phyloP scores from a whole-genome alignment of 495 filamentous ascomycete species.

The Penicillium riverlandense region DNA sequence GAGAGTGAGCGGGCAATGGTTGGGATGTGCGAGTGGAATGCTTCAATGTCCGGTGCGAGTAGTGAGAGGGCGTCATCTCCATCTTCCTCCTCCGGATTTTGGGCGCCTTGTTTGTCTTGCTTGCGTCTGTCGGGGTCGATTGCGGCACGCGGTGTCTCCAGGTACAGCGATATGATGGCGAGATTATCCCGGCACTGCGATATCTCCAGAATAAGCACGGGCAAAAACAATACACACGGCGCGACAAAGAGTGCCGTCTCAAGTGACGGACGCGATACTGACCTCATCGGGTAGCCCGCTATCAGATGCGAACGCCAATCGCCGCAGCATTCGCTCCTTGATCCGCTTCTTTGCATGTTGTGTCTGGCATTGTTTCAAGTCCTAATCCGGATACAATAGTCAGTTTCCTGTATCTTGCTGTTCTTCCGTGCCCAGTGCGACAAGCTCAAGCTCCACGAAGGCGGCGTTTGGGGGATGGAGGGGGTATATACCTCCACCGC shows the following conservation, averaged over 20 bases:
- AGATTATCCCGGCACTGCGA: slow-evolving; percentile 28
- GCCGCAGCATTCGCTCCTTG: slow-evolving; percentile 24
- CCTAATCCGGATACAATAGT: slow-evolving; percentile 12
- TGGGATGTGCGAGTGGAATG: slow-evolving; percentile 30
- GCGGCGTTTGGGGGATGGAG: neutral
- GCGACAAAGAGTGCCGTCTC: neutral
- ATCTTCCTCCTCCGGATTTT: neutral
- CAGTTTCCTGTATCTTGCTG: neutral
- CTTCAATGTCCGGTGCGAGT: slow-evolving; percentile 27
- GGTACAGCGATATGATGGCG: slow-evolving; percentile 30
- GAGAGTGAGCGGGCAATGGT: slow-evolving; percentile 20
- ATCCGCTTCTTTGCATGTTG: slow-evolving; percentile 30
- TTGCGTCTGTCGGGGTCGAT: slow-evolving; percentile 14
- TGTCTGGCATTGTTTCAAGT: slow-evolving; percentile 30
- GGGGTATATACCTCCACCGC: slow-evolving; percentile 41
- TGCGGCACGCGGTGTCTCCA: slow-evolving; percentile 23
- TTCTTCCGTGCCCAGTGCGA: too few species aligned
- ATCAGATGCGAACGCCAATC: slow-evolving; percentile 27
- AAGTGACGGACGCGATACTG: neutral
- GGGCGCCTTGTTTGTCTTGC: slow-evolving; percentile 1
- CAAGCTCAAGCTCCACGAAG: too few species aligned
- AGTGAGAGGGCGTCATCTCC: slow-evolving; percentile 23
- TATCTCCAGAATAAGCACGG: neutral
- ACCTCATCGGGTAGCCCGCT: slow-evolving; percentile 29
- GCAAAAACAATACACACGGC: neutral